A percentile compares a stretch with the other conserved stretches of the same genome.
Conservation (phyloP, 192 early-diverging fungal species). For the Pilaira anomala region DNA sequence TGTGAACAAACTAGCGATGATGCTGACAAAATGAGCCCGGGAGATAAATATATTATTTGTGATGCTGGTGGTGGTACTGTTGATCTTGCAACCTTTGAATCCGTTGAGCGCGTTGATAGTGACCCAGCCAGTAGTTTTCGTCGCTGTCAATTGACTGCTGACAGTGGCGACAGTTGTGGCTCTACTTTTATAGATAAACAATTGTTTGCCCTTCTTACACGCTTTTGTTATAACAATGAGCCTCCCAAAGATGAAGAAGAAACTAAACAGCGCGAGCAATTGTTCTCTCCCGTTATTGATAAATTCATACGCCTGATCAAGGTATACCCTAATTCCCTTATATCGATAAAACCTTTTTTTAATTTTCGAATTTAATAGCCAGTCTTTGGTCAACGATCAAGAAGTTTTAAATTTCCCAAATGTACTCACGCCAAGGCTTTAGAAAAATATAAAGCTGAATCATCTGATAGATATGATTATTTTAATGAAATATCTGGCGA, state of each 20-base stretch:
- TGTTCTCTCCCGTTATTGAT: background rate
- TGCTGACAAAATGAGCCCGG: background rate
- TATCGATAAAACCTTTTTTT: no score
- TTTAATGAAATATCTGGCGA: background rate
- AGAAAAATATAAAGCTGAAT: background rate
- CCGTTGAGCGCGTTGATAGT: background rate
- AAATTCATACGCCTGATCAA: background rate
- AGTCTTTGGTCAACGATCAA: no score
- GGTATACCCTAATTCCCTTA: background rate
- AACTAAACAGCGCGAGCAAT: background rate
- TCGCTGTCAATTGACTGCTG: conserved; percentile 5
- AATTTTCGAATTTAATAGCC: no score
- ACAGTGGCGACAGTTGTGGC: conserved; percentile 1
- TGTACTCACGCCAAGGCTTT: background rate
- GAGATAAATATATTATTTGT: background rate
- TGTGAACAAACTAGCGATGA: background rate
- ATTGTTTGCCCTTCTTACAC: background rate
- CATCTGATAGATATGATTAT: no score
- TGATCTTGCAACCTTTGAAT: conserved; percentile 10
- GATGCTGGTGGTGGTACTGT: conserved; percentile 18
- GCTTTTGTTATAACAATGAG: background rate
- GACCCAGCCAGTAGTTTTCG: no score
- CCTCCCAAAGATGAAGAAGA: background rate
- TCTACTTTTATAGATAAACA: background rate
- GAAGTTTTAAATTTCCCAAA: no score